Conservation (phyloP, 2,329 filamentous ascomycete species). For the Calonectria naviculata region DNA sequence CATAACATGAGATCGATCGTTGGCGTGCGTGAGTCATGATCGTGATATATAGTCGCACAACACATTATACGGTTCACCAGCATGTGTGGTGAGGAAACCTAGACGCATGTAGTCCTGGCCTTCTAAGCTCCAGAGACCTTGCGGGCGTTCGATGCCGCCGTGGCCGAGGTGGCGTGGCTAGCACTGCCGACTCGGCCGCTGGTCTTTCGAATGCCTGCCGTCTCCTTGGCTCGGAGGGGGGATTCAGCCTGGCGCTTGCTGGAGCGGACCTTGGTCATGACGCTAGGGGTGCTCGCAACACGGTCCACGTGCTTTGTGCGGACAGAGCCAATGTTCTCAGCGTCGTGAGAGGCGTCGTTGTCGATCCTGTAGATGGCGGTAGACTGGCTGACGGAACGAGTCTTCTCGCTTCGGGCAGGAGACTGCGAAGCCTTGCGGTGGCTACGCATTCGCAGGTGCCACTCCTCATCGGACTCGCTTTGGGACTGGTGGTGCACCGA, state of each 20-base stretch:
- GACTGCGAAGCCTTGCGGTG: conserved; percentile 74
- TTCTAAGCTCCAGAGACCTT: conserved; percentile 63
- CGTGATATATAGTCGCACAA: conserved; percentile 48
- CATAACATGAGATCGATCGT: conserved; percentile 55
- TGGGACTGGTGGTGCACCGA: conserved; percentile 71
- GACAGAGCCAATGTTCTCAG: conserved; percentile 74
- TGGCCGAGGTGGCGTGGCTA: conserved; percentile 55
- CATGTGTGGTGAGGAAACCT: conserved; percentile 29
- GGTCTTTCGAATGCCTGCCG: conserved; percentile 70
- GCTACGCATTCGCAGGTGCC: conserved; percentile 79
- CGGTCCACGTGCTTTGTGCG: conserved; percentile 68
- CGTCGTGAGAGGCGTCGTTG: conserved; percentile 76
- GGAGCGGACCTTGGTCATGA: conserved; percentile 74
- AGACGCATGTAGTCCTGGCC: conserved; percentile 32
- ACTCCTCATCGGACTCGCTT: conserved; percentile 85
- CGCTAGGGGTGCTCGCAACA: conserved; percentile 64
- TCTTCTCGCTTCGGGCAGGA: conserved; percentile 70
- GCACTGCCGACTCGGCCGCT: conserved; percentile 74
- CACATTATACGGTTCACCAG: conserved; percentile 28
- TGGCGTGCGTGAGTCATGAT: conserved; percentile 53
- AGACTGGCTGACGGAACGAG: conserved; percentile 80
- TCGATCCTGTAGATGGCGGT: conserved; percentile 75
- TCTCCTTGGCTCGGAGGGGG: conserved; percentile 62
- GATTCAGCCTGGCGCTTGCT: conserved; percentile 66
- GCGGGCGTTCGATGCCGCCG: conserved; percentile 57